phyloP scores from a whole-genome alignment of 805 yeast genomes.

The Torulaspora maleeae region DNA sequence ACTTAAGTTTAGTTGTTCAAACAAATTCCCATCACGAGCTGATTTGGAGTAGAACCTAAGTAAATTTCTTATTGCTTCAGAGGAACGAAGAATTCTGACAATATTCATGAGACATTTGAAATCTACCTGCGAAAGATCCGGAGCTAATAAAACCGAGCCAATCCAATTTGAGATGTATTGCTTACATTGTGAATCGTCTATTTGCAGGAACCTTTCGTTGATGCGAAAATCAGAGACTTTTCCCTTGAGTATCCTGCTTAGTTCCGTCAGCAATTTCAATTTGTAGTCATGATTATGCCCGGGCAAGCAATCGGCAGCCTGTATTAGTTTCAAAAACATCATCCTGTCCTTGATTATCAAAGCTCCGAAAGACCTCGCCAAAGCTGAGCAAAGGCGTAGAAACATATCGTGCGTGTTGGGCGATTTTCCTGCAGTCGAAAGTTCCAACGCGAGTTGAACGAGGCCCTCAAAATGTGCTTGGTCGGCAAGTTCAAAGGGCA shows the following conservation, averaged over 20 bases:
- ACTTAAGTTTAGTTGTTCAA: conserved; percentile 8
- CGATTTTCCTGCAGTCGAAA: conserved; percentile 1
- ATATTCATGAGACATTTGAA: conserved; percentile 17
- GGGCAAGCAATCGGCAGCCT: neutral
- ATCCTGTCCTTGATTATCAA: conserved; percentile 3
- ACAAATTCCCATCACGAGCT: conserved; percentile 5
- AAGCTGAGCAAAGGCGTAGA: conserved; percentile 2
- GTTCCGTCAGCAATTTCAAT: conserved; percentile 14
- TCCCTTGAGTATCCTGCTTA: conserved; percentile 9
- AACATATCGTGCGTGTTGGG: neutral
- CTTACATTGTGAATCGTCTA: conserved; percentile 10
- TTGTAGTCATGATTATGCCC: conserved; percentile 2
- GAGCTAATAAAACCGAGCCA: conserved; percentile 24
- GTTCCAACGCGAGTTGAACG: neutral
- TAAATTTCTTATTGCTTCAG: conserved; percentile 18
- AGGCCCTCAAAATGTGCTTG: conserved; percentile 2
- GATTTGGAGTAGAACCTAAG: conserved; percentile 14
- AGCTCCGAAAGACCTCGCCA: conserved; percentile 4
- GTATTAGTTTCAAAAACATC: conserved; percentile 5
- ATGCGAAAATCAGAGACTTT: conserved; percentile 15
- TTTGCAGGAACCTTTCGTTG: conserved; percentile 14
- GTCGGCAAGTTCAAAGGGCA: conserved; percentile 9
- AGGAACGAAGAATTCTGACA: conserved; percentile 15
- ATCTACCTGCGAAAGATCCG: conserved; percentile 14
- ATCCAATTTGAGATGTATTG: conserved; percentile 24